Percentiles rank a stretch among this genome's conserved stretches.
These are phyloP conservation scores for Arabidopsis lyrata DNA, from an alignment of 441 rosid genomes.

Conservation along the genomic window DNA sequence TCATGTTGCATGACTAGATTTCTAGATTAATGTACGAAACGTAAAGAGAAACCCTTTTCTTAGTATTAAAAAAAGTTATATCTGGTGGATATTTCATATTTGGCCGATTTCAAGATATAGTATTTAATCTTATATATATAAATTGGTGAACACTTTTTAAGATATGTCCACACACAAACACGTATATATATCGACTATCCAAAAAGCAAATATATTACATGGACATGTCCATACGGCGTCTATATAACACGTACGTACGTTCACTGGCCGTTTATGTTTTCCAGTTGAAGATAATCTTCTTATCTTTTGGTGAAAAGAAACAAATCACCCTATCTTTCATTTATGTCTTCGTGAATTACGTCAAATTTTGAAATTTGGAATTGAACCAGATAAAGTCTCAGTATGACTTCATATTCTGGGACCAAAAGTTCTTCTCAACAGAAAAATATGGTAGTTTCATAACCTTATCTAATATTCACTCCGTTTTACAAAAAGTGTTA, in stretches of 20 bases:
- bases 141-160: background rate
- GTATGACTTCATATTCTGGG: slow-evolving; percentile 15
- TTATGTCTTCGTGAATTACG: slow-evolving; percentile 13
- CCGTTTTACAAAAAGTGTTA: too few species aligned
- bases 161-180: background rate
- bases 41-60: too few species aligned
- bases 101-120: background rate
- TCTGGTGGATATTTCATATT: background rate
- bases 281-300: slow-evolving; percentile 26
- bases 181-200: background rate
- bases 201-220: slow-evolving; percentile 20
- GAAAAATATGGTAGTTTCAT: background rate
- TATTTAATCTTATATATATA: background rate
- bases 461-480: slow-evolving; percentile 7
- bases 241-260: slow-evolving; percentile 3
- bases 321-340: background rate
- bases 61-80: too few species aligned
- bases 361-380: slow-evolving; percentile 17
- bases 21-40: too few species aligned
- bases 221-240: background rate
- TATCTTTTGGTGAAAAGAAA: slow-evolving; percentile 3
- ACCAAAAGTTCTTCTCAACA: slow-evolving; percentile 8
- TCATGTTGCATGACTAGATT: too few species aligned
- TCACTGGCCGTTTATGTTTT: slow-evolving; percentile 3
- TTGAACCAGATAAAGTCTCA: slow-evolving; percentile 14